phyloP scores from a whole-genome alignment of 768 basidiomycete genomes.

The Pleurotus tuoliensis region DNA sequence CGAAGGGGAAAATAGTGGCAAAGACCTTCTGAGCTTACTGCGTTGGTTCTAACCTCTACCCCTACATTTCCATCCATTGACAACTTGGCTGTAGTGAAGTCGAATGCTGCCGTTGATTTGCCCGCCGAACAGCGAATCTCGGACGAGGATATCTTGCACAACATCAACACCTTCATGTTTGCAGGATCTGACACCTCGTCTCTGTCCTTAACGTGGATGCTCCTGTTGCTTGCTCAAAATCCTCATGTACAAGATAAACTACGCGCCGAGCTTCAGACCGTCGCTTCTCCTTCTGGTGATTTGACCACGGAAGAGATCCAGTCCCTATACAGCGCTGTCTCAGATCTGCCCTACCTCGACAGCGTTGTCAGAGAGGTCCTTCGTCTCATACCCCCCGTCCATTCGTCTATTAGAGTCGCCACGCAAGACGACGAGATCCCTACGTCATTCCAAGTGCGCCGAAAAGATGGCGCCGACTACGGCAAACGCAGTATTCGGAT shows the following conservation, averaged over 20 bases:
- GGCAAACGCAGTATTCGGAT: conserved; percentile 42
- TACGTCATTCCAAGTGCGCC: conserved; percentile 53
- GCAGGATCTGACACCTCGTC: conserved; percentile 88
- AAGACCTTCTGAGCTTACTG: conserved; percentile 75
- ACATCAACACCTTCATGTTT: conserved; percentile 87
- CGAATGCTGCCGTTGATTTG: conserved; percentile 72
- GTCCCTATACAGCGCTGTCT: conserved; percentile 51
- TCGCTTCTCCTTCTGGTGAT: conserved; percentile 34
- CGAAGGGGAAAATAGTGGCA: conserved; percentile 56
- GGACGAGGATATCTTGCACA: conserved; percentile 83
- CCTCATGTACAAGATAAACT: conserved; percentile 66
- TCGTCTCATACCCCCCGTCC: conserved; percentile 77
- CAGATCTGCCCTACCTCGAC: conserved; percentile 66
- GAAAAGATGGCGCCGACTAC: conserved; percentile 42
- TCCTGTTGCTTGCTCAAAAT: conserved; percentile 69
- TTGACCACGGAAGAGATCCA: conserved; percentile 64
- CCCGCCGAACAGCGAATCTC: conserved; percentile 70
- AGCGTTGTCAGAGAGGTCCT: conserved; percentile 74
- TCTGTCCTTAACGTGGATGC: conserved; percentile 78
- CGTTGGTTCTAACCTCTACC: conserved; percentile 40
- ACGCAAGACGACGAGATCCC: conserved; percentile 77
- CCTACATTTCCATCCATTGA: conserved; percentile 2
- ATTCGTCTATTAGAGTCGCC: conserved; percentile 78
- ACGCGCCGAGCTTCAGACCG: conserved; percentile 57
- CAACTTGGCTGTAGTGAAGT: conserved; percentile 56